Conservation (phyloP, 768 basidiomycete species). For the Boletus vermiculosoides region DNA sequence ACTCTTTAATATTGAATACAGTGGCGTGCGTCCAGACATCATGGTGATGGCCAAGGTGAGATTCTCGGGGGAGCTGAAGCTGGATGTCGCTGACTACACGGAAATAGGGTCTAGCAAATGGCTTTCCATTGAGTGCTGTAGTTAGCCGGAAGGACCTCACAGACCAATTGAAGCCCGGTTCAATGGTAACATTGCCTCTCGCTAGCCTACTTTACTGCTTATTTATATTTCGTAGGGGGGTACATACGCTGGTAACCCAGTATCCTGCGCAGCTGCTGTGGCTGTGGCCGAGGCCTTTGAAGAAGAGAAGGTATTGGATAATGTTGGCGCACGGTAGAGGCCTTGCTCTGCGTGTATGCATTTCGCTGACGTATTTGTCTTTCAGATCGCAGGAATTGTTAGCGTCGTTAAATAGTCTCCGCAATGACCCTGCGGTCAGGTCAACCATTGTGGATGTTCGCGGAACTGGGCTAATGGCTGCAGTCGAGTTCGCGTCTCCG, state of each 20-base stretch:
- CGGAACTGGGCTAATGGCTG: slow-evolving; percentile 88
- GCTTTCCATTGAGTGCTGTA: slow-evolving; percentile 90
- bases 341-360: not conserved
- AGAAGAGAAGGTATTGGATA: slow-evolving; percentile 79
- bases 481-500: slow-evolving; percentile 72
- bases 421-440: slow-evolving; percentile 48
- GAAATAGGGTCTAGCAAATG: slow-evolving; percentile 75
- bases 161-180: slow-evolving; percentile 74
- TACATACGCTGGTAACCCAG: slow-evolving; percentile 90
- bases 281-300: slow-evolving; percentile 77
- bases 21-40: slow-evolving; percentile 84
- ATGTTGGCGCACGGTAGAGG: slow-evolving; percentile 67
- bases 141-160: slow-evolving; percentile 79
- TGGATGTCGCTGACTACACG: slow-evolving; percentile 6
- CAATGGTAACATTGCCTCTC: slow-evolving; percentile 51
- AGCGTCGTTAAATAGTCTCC: slow-evolving; percentile 53
- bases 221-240: slow-evolving; percentile 55
- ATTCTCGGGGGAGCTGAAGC: not conserved
- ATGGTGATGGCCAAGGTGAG: slow-evolving; percentile 83
- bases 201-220: not conserved
- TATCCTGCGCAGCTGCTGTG: slow-evolving; percentile 87
- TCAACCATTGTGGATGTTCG: slow-evolving; percentile 81
- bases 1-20: slow-evolving; percentile 79
- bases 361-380: slow-evolving; percentile 1
- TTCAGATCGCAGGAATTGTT: slow-evolving; percentile 73